phyloP scores from a whole-genome alignment of 2,329 filamentous ascomycete species.

The Fusarium incarnatum region DNA sequence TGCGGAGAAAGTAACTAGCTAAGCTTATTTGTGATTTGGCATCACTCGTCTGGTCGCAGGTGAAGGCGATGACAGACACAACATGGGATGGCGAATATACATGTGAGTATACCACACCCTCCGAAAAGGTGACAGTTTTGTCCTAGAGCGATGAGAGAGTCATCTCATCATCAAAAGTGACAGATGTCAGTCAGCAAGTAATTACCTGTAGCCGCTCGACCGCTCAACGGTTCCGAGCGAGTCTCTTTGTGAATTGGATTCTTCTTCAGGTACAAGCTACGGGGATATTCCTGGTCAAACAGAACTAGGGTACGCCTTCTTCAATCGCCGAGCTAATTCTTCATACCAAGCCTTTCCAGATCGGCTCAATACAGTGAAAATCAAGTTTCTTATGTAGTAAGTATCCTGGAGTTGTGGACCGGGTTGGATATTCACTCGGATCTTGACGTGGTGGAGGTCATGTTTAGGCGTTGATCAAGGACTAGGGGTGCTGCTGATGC shows the following conservation, averaged over 20 bases:
- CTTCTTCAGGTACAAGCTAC: conserved; percentile 14
- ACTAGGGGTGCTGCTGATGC: conserved; percentile 4
- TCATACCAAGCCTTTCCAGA: conserved; percentile 37
- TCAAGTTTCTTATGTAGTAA: conserved; percentile 38
- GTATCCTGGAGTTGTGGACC: conserved; percentile 22
- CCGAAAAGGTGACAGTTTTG: conserved; percentile 5
- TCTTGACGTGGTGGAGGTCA: conserved; percentile 10
- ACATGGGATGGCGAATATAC: conserved; percentile 19
- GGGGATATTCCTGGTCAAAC: conserved; percentile 28
- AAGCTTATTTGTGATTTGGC: conserved; percentile 3
- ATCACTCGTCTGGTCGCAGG: background rate
- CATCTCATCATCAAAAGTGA: conserved; percentile 38
- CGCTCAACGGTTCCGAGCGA: background rate
- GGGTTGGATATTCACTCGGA: conserved; percentile 12
- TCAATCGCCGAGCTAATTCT: conserved; percentile 24
- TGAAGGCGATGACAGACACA: background rate
- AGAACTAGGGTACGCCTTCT: conserved; percentile 36
- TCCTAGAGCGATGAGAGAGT: conserved; percentile 12
- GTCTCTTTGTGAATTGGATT: conserved; percentile 14
- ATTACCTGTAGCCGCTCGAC: conserved; percentile 12
- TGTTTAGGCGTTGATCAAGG: conserved; percentile 7
- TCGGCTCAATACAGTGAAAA: conserved; percentile 20
- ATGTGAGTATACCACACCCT: conserved; percentile 22
- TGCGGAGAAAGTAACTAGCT: conserved; percentile 6
- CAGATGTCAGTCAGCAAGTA: background rate